phyloP scores from a whole-genome alignment of 495 filamentous ascomycete species.

The Aspergillus sparsus region DNA sequence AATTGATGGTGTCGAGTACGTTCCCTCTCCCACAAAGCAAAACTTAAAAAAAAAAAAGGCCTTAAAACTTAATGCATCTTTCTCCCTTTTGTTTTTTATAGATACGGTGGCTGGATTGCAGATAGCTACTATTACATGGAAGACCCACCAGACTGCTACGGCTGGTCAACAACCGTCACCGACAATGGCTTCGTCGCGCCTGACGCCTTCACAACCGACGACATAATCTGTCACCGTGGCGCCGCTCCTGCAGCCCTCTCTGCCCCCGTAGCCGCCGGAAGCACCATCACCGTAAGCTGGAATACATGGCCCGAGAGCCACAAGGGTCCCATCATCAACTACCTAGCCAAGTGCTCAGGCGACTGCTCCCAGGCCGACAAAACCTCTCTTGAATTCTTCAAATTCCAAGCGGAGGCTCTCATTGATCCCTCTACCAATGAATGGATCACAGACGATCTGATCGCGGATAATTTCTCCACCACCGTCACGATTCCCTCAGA shows the following conservation, averaged over 20 bases:
- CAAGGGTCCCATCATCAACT: conserved; percentile 55
- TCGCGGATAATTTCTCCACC: conserved; percentile 59
- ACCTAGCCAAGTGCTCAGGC: conserved; percentile 64
- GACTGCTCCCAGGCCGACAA: conserved; percentile 58
- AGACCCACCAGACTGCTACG: conserved; percentile 41
- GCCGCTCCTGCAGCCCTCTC: conserved; percentile 39
- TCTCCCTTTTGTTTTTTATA: conserved; percentile 6
- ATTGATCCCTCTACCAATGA: conserved; percentile 43
- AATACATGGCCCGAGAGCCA: conserved; percentile 31
- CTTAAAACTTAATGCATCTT: conserved; percentile 4
- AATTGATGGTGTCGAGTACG: conserved; percentile 49
- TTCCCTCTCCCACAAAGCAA: background rate
- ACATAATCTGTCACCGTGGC: conserved; percentile 54
- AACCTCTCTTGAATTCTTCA: conserved; percentile 61
- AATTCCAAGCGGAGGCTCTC: conserved; percentile 57
- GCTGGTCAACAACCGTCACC: conserved; percentile 46
- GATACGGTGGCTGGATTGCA: conserved; percentile 41
- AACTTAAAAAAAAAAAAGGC: too few relatives aligned
- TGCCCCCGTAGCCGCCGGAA: conserved; percentile 44
- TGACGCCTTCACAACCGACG: conserved; percentile 35
- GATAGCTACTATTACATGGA: conserved; percentile 32
- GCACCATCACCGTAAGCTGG: conserved; percentile 42
- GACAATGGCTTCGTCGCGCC: conserved; percentile 54
- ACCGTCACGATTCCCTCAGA: conserved; percentile 58
- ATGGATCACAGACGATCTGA: conserved; percentile 61